Conservation (phyloP, 441 rosid genomes). For the Syzygium malaccense region DNA sequence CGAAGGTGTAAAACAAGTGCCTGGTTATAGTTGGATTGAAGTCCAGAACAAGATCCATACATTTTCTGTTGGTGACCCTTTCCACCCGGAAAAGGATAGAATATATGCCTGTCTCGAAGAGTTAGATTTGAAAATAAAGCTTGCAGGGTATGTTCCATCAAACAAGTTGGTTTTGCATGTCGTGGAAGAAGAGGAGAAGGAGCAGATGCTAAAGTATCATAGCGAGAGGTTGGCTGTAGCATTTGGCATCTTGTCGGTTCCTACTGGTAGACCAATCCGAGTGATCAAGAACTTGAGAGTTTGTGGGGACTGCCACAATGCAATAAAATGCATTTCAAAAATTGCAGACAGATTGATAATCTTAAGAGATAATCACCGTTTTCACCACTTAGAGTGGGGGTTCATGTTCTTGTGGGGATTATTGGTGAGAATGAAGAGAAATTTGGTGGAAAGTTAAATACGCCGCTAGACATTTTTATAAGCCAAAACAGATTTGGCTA, state of each 20-base stretch:
- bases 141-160: conserved; percentile 8
- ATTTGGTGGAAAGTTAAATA: too few species aligned
- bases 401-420: too few species aligned
- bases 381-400: too few species aligned
- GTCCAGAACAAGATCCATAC: conserved; percentile 16
- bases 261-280: conserved; percentile 11
- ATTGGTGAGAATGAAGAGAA: too few species aligned
- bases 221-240: conserved; percentile 17
- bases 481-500: too few species aligned
- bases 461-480: too few species aligned
- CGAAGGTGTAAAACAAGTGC: conserved; percentile 8
- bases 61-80: conserved; percentile 15
- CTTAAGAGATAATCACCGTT: too few species aligned
- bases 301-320: neutral
- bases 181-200: conserved; percentile 19
- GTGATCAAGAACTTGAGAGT: conserved; percentile 8
- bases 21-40: conserved; percentile 15
- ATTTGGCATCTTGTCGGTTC: conserved; percentile 11
- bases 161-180: conserved; percentile 13
- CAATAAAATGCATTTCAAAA: conserved; percentile 7
- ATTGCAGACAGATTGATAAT: conserved; percentile 11
- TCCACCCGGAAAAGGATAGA: conserved; percentile 13
- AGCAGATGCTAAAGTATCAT: conserved; percentile 16
- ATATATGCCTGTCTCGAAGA: conserved; percentile 14
- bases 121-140: conserved; percentile 8